These are phyloP conservation scores for Schizochytrium sp. DNA, from an alignment of 108 stramenopile species.

Conservation along the genomic window DNA sequence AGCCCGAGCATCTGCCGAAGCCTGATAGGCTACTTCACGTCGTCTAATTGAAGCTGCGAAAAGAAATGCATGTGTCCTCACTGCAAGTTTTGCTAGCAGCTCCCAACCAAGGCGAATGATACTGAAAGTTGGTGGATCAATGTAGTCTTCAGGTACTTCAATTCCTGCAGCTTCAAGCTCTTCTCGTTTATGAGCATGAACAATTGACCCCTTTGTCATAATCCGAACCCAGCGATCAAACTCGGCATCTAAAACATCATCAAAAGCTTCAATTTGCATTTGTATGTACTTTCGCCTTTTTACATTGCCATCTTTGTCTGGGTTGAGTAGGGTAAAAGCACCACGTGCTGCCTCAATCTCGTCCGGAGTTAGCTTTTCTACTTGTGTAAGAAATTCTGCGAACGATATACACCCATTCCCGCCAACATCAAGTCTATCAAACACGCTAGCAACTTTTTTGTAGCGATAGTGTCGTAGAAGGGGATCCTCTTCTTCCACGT, in stretches of 20 bases:
- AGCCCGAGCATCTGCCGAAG: neutral
- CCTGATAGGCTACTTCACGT: neutral
- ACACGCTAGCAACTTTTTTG: constrained; percentile 42
- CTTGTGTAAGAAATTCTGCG: constrained; percentile 46
- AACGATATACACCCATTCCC: constrained; percentile 49
- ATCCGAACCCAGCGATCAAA: constrained; percentile 57
- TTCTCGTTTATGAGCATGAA: constrained; percentile 6
- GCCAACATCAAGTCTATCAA: constrained; percentile 32
- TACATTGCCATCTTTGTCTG: constrained; percentile 58
- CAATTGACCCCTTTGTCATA: constrained; percentile 55
- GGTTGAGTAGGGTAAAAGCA: neutral
- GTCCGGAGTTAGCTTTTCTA: constrained; percentile 29
- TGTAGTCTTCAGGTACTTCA: constrained; percentile 42
- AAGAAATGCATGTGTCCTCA: constrained; percentile 1
- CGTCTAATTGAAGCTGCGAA: constrained; percentile 18
- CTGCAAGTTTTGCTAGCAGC: neutral
- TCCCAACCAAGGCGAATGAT: constrained; percentile 3
- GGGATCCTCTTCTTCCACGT: constrained; percentile 23
- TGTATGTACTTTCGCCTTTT: constrained; percentile 8
- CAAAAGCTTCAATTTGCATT: constrained; percentile 57
- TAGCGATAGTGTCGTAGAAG: constrained; percentile 37
- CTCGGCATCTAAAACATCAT: constrained; percentile 46
- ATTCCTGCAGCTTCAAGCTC: constrained; percentile 35
- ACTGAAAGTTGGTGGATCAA: constrained; percentile 32
- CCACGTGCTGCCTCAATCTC: constrained; percentile 52